Conservation (phyloP, 352 stramenopile genomes). For the Pythium pyrilobum region DNA sequence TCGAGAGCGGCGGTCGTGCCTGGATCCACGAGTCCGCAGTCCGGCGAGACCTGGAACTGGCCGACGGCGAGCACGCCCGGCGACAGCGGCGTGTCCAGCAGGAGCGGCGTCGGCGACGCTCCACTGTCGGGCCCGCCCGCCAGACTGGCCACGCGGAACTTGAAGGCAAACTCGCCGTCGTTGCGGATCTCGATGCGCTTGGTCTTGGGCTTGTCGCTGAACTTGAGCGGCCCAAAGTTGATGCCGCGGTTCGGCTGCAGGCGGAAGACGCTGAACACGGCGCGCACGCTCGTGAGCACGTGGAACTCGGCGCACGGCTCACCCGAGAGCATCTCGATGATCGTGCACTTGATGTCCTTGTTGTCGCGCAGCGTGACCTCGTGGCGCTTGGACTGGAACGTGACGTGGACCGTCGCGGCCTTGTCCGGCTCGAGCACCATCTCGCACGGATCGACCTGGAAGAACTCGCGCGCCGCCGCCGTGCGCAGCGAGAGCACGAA, state of each 20-base stretch:
- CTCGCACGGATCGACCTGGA: constrained; percentile 77
- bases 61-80: constrained; percentile 43
- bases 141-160: constrained; percentile 54
- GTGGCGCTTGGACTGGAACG: constrained; percentile 55
- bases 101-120: constrained; percentile 12
- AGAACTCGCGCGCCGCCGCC: constrained; percentile 47
- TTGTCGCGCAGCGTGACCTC: constrained; percentile 89
- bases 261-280: constrained; percentile 84
- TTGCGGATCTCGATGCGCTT: constrained; percentile 90
- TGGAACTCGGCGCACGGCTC: constrained; percentile 88
- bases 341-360: constrained; percentile 90
- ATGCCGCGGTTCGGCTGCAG: constrained; percentile 88
- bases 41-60: constrained; percentile 78
- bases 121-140: not conserved
- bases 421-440: constrained; percentile 74
- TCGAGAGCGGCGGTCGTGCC: constrained; percentile 67
- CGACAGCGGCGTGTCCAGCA: constrained; percentile 34
- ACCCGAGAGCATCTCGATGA: constrained; percentile 89
- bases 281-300: constrained; percentile 63
- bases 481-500: constrained; percentile 69
- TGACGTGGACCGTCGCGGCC: constrained; percentile 62
- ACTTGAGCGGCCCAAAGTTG: constrained; percentile 91
- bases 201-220: constrained; percentile 68
- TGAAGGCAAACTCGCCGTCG: constrained; percentile 91
- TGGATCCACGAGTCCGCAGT: constrained; percentile 78